Base-by-base conservation (phyloP, 1,284 basidiomycete species). In the Ceratobasidium sp. region DNA sequence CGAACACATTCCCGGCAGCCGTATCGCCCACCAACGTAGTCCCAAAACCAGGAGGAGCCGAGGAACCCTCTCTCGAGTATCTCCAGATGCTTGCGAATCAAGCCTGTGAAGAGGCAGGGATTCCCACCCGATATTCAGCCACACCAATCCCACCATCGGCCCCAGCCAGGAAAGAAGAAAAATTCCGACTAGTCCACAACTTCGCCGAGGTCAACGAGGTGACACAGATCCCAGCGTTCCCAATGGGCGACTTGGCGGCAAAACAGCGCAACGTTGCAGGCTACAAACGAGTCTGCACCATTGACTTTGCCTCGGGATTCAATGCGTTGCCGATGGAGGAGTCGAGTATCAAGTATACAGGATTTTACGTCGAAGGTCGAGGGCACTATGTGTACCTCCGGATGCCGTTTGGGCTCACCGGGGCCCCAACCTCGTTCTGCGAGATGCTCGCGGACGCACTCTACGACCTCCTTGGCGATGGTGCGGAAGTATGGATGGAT, bases 321-420 rank as follows among this genome's bases (percentile, higher is more conserved):
- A 80, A 81, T 59, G 78, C 77, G 3, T 56, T 76, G 11, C 68
- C 68, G 2, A 68, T 80, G 0, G 73, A 64, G 1, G 62, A 73
- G 23, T 76, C 76, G 1, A 72, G 73, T 2, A 73, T 74, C 46
- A 78, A 77, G 9, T 82, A 80, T 58, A 74, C 77, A 0, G 74
- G 73, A 16, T 80, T 81, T 71, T 80, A 79, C 58, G 73, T 81
- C 0, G 77, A 79, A 70, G 80, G 80, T 0, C 56, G 74, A 19
- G 81, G 80, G 0, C 79, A 77, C 60, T 79, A 77, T 64, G 73
- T 72, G 44, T 81, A 79, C 71, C 57, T 60, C 1, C 66, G 75
- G 0, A 80, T 82, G 79, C 80, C 79, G 0, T 80, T 81, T 64
- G 79, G 81, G 0, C 68, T 80, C 1, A 81, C 80, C 6, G 81